These are phyloP conservation scores for Abrus precatorius DNA, from an alignment of 306 rosid species.

Conservation along the genomic window DNA sequence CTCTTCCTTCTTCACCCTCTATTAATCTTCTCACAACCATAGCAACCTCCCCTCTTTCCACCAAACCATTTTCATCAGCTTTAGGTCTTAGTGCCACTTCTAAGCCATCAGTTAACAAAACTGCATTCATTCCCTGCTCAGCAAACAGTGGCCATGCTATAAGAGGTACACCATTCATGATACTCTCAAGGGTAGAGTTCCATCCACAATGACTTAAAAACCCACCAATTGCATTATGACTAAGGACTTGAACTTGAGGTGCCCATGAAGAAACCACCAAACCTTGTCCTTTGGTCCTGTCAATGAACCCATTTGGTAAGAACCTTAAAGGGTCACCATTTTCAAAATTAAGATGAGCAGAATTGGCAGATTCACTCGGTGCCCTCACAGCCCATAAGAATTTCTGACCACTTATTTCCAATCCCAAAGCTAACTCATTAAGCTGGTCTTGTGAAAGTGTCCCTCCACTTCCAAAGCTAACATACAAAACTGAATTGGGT, in stretches of 20 bases:
- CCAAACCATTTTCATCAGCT: background rate
- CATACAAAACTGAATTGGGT: conserved; percentile 40
- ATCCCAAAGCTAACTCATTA: conserved; percentile 48
- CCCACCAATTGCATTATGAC: conserved; percentile 45
- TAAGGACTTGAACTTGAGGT: conserved; percentile 48
- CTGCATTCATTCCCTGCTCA: conserved; percentile 42
- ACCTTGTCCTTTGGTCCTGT: conserved; percentile 47
- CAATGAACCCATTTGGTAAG: conserved; percentile 48
- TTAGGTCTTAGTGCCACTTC: conserved; percentile 31
- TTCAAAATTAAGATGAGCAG: conserved; percentile 23
- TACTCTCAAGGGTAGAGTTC: conserved; percentile 48
- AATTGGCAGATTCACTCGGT: conserved; percentile 28
- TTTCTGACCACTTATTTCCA: conserved; percentile 32
- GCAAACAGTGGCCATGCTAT: conserved; percentile 46
- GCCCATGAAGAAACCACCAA: conserved; percentile 53
- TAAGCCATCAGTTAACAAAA: background rate
- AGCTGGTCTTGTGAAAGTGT: conserved; percentile 40
- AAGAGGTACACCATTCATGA: conserved; percentile 28
- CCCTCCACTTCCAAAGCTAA: conserved; percentile 54
- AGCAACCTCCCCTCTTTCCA: conserved; percentile 29
- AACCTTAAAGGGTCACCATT: conserved; percentile 35
- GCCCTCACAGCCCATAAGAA: conserved; percentile 49
- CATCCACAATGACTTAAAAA: conserved; percentile 51
- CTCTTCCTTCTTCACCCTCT: conserved; percentile 22
- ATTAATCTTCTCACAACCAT: background rate